Evolutionary conservation across 2,329 filamentous ascomycete species (phyloP).

Genomic region (Esteya vermicola): DNA sequence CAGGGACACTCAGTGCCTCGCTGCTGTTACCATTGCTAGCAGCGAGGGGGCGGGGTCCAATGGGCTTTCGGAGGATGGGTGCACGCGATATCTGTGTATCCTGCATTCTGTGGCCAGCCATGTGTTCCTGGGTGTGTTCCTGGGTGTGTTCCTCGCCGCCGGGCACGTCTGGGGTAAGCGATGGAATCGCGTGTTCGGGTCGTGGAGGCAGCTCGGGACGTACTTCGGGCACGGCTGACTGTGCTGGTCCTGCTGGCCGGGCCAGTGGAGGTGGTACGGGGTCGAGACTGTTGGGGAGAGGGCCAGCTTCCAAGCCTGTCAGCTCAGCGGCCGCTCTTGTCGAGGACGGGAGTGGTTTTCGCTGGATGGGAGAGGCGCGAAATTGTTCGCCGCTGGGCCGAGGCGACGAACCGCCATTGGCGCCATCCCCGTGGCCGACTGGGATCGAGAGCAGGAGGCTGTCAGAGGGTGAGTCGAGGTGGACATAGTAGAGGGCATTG

Average conservation of each 20-base stretch:
- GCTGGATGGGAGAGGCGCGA: conserved; percentile 21
- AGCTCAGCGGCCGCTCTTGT: conserved; percentile 1
- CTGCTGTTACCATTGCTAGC: neutral
- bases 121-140: too few relatives aligned
- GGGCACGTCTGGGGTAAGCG: neutral
- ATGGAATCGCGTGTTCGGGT: neutral
- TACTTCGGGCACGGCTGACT: neutral
- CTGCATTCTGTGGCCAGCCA: too few relatives aligned
- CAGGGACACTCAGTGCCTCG: neutral
- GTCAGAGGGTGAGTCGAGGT: conserved; percentile 55
- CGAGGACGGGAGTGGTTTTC: conserved; percentile 34
- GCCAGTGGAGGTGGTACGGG: neutral
- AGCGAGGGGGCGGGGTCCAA: conserved; percentile 1
- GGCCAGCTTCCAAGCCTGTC: neutral
- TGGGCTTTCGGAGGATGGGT: conserved; percentile 2
- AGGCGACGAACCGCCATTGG: conserved; percentile 7
- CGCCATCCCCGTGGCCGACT: conserved; percentile 29
- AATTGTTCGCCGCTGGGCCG: neutral
- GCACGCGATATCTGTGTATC: too few relatives aligned
- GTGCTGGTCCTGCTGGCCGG: neutral
- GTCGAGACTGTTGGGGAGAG: neutral
- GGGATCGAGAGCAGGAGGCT: conserved; percentile 22
- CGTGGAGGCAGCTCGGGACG: neutral
- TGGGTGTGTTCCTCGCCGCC: too few relatives aligned
- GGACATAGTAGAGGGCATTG: conserved; percentile 81